Conservation (phyloP, 2,329 filamentous ascomycete species). For the Aspergillus melleus region DNA sequence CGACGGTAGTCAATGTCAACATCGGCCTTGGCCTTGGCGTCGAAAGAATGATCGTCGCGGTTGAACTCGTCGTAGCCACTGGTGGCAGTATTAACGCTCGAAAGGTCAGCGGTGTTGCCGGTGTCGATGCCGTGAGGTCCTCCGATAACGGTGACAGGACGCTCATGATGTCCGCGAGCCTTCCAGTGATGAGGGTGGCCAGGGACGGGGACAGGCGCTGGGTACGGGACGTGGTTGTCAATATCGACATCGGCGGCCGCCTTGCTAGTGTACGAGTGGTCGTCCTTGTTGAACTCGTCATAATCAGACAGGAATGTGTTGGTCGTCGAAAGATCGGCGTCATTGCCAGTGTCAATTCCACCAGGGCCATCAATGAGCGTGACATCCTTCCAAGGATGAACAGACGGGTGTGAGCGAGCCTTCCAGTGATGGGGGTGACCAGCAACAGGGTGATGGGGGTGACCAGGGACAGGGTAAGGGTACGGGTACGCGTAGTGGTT, state of each 20-base stretch:
- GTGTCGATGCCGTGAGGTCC: slow-evolving; percentile 16
- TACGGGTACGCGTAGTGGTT: not conserved
- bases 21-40: not conserved
- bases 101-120: slow-evolving; percentile 11
- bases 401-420: not conserved
- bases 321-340: slow-evolving; percentile 5
- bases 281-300: not conserved
- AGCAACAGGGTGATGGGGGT: not conserved
- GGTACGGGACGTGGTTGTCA: too few relatives aligned
- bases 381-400: too few relatives aligned
- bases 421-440: not conserved
- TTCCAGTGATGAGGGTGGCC: not conserved
- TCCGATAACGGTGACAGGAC: not conserved
- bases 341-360: slow-evolving; percentile 17
- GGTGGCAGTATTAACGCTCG: slow-evolving; percentile 7
- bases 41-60: not conserved
- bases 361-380: slow-evolving; percentile 3
- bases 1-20: not conserved
- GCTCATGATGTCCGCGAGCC: not conserved
- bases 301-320: slow-evolving; percentile 4
- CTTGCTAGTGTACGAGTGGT: not conserved
- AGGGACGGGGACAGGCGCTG: too few relatives aligned
- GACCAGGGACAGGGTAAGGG: not conserved
- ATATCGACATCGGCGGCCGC: too few relatives aligned
- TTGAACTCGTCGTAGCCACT: not conserved